These are phyloP conservation scores for Rhodotorula kratochvilovae DNA, from an alignment of 768 basidiomycete genomes.

Conservation along the genomic window DNA sequence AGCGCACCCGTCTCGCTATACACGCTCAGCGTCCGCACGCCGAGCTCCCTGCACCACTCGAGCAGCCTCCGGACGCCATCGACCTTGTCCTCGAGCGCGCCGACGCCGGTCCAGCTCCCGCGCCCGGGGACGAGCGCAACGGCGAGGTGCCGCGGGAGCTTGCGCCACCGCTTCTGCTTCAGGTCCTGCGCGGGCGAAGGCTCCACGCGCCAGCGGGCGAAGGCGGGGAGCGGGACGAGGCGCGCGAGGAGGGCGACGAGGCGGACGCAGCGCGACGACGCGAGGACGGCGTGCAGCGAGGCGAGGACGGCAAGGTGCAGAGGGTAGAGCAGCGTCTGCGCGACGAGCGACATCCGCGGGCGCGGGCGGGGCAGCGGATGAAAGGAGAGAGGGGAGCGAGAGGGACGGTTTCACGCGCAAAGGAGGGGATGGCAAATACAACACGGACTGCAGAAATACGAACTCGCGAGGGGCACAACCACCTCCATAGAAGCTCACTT, in stretches of 20 bases:
- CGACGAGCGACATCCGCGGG: neutral
- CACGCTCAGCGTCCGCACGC: constrained; percentile 5
- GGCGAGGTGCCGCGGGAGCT: constrained; percentile 26
- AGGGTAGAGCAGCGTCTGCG: constrained; percentile 11
- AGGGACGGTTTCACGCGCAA: neutral
- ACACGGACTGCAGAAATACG: neutral
- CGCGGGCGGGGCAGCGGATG: neutral
- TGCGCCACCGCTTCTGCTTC: constrained; percentile 8
- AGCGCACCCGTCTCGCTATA: constrained; percentile 31
- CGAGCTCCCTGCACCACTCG: constrained; percentile 9
- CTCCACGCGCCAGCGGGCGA: neutral
- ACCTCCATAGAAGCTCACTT: no score
- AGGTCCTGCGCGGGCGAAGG: neutral
- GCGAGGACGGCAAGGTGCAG: constrained; percentile 23
- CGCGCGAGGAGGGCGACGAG: constrained; percentile 14
- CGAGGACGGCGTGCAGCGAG: constrained; percentile 22
- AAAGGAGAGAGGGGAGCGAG: neutral
- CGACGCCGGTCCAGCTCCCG: neutral
- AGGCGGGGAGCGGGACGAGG: neutral
- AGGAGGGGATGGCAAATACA: neutral
- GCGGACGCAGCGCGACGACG: constrained; percentile 3
- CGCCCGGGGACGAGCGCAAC: constrained; percentile 19
- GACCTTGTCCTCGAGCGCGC: neutral
- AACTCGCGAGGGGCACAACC: no score
- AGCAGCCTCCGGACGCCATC: neutral